Conservation (phyloP, 2,329 filamentous ascomycete genomes). For the Hymenoscyphus infarciens region DNA sequence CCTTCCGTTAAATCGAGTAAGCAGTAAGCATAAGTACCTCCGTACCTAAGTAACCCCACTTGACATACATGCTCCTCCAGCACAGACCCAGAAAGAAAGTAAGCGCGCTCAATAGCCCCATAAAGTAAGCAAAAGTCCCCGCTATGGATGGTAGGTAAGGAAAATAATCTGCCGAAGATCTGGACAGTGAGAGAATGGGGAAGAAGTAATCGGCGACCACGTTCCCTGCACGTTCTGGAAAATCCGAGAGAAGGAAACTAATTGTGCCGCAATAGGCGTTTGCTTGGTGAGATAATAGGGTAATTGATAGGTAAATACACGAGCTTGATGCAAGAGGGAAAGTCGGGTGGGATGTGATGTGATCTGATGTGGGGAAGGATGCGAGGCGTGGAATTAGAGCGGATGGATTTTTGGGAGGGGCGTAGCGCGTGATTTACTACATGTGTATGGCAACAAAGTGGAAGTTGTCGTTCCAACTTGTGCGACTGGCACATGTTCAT, state of each 20-base stretch:
- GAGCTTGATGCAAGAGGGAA: neutral
- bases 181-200: no score
- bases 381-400: neutral
- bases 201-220: no score
- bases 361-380: neutral
- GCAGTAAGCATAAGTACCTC: neutral
- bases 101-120: neutral
- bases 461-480: neutral
- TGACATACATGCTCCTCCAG: neutral
- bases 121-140: neutral
- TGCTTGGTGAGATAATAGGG: neutral
- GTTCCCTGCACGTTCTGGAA: no score
- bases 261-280: no score
- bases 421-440: neutral
- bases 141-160: neutral
- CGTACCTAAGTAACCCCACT: neutral
- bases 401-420: neutral
- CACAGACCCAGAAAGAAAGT: neutral
- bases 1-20: neutral
- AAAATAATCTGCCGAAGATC: no score
- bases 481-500: no score
- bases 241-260: no score
- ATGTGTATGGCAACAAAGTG: no score
- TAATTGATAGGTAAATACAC: neutral
- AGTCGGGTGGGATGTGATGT: neutral